Evolutionary conservation across 2,329 filamentous ascomycete genomes (phyloP), one percentile per base, ranked within the genome.

Genomic region (Delphinella strobiligena): DNA sequence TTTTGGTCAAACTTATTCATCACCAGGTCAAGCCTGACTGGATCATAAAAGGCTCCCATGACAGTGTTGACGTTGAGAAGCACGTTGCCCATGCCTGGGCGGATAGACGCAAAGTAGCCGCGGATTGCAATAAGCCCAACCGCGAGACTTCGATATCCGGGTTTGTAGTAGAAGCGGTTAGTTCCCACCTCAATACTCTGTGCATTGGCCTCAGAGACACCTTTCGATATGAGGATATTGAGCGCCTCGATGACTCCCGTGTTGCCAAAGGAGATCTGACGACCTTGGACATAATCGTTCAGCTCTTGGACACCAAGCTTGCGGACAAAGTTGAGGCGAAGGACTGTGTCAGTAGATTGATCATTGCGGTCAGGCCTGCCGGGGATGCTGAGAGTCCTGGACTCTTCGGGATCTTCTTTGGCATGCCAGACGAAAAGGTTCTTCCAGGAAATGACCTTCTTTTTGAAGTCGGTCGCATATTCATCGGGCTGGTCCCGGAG

Each of bases 121-220:
- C 40, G 36, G 3, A 27, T 27, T 7, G 22, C 22, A 27, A 27
- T 12, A 12, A 27, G 22, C 7, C 22, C 9, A 22, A n/a, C n/a
- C n/a, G n/a, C n/a, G n/a, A n/a, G n/a, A n/a, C n/a, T n/a, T n/a
- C n/a, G n/a, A n/a, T 38, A 41, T 4, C 45, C 46, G 9, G 34
- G 37, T 17, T 47, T 48, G 17, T 48, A 36, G 33, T 49, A 54
- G 45, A 47, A 50, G 2, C 34, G 16, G 17, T 48, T 49, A 40
- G 49, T 53, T 4, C 45, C 45, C 12, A 19, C 31, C 19, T 44
- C 34, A 19, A 48, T 37, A 19, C 19, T 32, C 14, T 44, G 12
- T 15, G 29, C 19, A 16, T 34, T 30, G 4, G 24, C 33, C 4
- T 34, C 37, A 4, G 38, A 22, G 11, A 50, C 30, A 3, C 34